Evolutionary conservation across 345 rosid genomes (phyloP), one percentile per base, ranked within the genome.

Genomic region (Leavenworthia alabamica): DNA sequence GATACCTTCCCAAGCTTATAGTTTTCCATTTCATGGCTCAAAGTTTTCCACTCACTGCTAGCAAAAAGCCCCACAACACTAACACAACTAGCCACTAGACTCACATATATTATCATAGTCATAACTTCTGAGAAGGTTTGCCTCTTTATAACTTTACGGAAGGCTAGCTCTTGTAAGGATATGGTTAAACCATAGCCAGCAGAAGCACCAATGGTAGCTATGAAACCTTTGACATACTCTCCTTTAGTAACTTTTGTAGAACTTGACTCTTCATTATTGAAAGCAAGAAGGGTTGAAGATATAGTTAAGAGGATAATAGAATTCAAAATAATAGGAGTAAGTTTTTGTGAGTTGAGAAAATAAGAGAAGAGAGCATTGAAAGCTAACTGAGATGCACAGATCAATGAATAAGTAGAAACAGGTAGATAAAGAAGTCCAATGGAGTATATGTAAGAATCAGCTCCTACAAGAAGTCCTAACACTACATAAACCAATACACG

Each of bases 351-450:
- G 45, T 79, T 76, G 23, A 80, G 57, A 62, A 80, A 51, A 23
- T 5, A 73, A 8, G 84, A 72, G 64, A 82, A 76, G 24, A 72
- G 41, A 33, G 78, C 64, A 26, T 73, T 82, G 75, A 80, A 78
- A 43, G 46, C 72, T 32, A 76, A 6, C 9, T 80, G 81, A 0
- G 75, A 73, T 11, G 78, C 76, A 6, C 66, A 66, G 2, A 77
- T 29, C n/a, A 79, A 52, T 17, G 79, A 57, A 55, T 31, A 73
- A 2, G 83, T 76, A 3, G 82, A 79, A 5, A 79, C 75, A 0
- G 77, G 80, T 55, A 79, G 74, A 48, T 77, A 69, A 12, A 23
- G 36, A n/a, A 83, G 64, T 24, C 88, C 88, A 3, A 68, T 44
- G 10, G 84, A 83, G 50, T 73, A 81, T 8, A 79, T n/a, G 36